phyloP scores from a whole-genome alignment of 2,329 filamentous ascomycete genomes.

The Cordyceps tenuipes region DNA sequence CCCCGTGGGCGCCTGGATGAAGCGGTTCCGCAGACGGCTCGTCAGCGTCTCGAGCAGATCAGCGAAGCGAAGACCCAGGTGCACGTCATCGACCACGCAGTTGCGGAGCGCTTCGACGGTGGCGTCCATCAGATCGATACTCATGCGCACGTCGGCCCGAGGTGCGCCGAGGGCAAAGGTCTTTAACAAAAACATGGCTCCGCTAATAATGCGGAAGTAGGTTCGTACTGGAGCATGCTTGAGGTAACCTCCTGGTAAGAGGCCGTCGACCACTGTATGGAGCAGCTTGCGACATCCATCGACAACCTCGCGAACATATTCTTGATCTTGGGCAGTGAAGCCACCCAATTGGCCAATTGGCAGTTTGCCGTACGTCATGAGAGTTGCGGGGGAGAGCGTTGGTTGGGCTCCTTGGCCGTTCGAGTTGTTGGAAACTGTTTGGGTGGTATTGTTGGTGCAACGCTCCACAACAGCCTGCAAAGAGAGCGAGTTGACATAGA shows the following conservation, averaged over 20 bases:
- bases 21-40: conserved; percentile 62
- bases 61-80: conserved; percentile 75
- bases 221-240: conserved; percentile 77
- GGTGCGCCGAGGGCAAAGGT: conserved; percentile 76
- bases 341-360: conserved; percentile 56
- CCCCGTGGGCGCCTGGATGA: conserved; percentile 56
- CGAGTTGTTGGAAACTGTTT: conserved; percentile 30
- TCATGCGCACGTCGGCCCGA: conserved; percentile 67
- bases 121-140: conserved; percentile 65
- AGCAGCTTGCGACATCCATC: conserved; percentile 71
- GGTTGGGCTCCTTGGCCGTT: conserved; percentile 23
- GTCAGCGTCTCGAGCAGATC: conserved; percentile 75
- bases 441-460: conserved; percentile 66
- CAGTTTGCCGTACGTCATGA: conserved; percentile 56
- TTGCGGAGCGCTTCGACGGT: conserved; percentile 67
- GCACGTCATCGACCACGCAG: conserved; percentile 77
- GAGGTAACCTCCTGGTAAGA: conserved; percentile 66
- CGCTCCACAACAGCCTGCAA: conserved; percentile 92
- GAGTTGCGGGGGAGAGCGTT: conserved; percentile 53
- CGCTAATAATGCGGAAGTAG: conserved; percentile 79
- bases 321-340: conserved; percentile 58
- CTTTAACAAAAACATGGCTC: conserved; percentile 77
- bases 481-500: conserved; percentile 90
- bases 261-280: conserved; percentile 65
- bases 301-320: conserved; percentile 69